Evolutionary conservation across 2,329 filamentous ascomycete species (phyloP).

Genomic region (Thelonectria discophora): DNA sequence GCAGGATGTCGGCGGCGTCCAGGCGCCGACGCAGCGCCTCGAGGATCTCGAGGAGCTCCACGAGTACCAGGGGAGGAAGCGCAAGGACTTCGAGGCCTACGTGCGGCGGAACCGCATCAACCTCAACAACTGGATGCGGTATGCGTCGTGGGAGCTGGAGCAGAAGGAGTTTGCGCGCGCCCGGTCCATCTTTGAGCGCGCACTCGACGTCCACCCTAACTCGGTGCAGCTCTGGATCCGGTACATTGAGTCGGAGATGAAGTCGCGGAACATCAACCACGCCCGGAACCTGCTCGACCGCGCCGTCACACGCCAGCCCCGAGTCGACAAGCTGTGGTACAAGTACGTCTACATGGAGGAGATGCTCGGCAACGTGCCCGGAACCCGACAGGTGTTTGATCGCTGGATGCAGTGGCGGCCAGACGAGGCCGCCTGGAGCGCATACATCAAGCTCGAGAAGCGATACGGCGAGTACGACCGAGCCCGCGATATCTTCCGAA

Average conservation of each 20-base stretch:
- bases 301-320: constrained; percentile 89
- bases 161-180: constrained; percentile 97
- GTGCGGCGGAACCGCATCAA: constrained; percentile 92
- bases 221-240: constrained; percentile 88
- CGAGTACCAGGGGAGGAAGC: constrained; percentile 94
- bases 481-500: constrained; percentile 87
- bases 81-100: constrained; percentile 98
- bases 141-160: constrained; percentile 96
- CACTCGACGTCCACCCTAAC: constrained; percentile 89
- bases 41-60: constrained; percentile 97
- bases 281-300: constrained; percentile 93
- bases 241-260: constrained; percentile 97
- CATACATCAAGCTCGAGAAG: constrained; percentile 98
- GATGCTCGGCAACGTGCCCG: constrained; percentile 92
- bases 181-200: constrained; percentile 91
- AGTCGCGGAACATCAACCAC: constrained; percentile 91
- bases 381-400: constrained; percentile 93
- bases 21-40: constrained; percentile 93
- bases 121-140: constrained; percentile 99
- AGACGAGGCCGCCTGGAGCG: constrained; percentile 92
- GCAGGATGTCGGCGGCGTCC: constrained; percentile 83
- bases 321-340: constrained; percentile 98
- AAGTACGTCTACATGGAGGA: constrained; percentile 99
- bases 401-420: constrained; percentile 99
- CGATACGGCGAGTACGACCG: constrained; percentile 91